These are phyloP conservation scores for Arthrocladium fulminans DNA, from an alignment of 2,329 filamentous ascomycete genomes.

Conservation along the genomic window DNA sequence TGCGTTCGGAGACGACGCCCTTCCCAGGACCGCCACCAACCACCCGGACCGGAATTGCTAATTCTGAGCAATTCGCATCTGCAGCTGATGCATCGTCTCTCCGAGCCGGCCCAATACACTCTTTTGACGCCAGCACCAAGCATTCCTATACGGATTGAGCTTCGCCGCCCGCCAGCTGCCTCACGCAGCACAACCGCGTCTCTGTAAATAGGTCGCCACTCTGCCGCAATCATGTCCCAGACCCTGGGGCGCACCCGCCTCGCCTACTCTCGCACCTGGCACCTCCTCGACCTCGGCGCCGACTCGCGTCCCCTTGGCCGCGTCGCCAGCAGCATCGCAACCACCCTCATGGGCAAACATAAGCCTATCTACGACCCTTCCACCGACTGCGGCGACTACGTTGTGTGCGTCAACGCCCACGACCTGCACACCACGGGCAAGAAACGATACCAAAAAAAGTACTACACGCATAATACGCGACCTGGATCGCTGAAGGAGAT, in stretches of 20 bases:
- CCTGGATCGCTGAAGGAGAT: conserved; percentile 80
- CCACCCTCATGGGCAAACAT: conserved; percentile 76
- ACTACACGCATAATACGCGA: conserved; percentile 88
- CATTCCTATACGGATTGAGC: neutral
- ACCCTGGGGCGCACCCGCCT: conserved; percentile 65
- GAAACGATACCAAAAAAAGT: conserved; percentile 88
- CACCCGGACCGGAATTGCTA: too few relatives aligned
- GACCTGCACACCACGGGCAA: conserved; percentile 81
- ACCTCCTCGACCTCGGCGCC: conserved; percentile 68
- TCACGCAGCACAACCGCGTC: neutral
- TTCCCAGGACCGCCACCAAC: too few relatives aligned
- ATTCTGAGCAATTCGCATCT: neutral
- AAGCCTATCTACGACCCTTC: conserved; percentile 97
- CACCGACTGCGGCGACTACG: conserved; percentile 98
- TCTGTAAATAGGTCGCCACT: neutral
- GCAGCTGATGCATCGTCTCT: neutral
- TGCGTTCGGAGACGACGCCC: too few relatives aligned
- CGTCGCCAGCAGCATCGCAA: conserved; percentile 40
- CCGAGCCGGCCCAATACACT: neutral
- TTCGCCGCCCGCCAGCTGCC: neutral
- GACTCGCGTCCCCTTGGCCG: conserved; percentile 35
- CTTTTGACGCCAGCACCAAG: neutral
- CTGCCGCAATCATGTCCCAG: conserved; percentile 2
- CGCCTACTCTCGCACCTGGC: conserved; percentile 94
- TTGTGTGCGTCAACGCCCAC: conserved; percentile 83